Evolutionary conservation across 495 filamentous ascomycete genomes (phyloP), one percentile per base, ranked within the genome.

Genomic region (Penicillium canariense): DNA sequence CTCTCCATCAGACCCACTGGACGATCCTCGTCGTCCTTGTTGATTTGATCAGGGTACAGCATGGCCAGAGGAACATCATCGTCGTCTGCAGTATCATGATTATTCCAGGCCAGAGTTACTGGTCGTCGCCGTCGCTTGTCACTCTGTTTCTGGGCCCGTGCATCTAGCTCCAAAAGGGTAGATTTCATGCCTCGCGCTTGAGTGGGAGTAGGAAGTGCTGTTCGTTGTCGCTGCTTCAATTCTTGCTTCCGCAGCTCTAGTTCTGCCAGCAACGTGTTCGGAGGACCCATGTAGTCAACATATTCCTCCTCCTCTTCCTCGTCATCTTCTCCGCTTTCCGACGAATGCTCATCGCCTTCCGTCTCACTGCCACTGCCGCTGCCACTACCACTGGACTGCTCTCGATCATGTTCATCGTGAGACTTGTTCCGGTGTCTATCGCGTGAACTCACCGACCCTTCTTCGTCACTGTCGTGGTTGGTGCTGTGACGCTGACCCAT

Each of bases 181-280:
- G 87, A 86, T 38, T 89, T 88, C 74, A 95, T 82, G 5, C 91
- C 91, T 36, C 86, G 83, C 1, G 81, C 91, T 38, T 87, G 83
- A 1, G 81, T 78, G 30, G 77, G 81, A 2, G 81, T 77, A 17
- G 79, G 83, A 23, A 83, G 75, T 5, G 83, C 81, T 2, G 87
- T 88, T 10, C 86, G 83, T 32, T 81, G 90, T 39, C 94, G 83
- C 42, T 81, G 77, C 67, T 89, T 87, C 59, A 90, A 84, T 56
- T 93, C 87, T 32, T 86, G 83, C 65, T 97, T 97, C 25, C 94
- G 84, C 43, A 94, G 73, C 68, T 96, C 88, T 15, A 98, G 76
- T 65, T 98, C 94, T 2, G 95, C 95, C 18, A 98, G 81, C 0
- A 98, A 79, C 1, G 94, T 98, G 3, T 88, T 96, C 4, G 94